phyloP scores from a whole-genome alignment of 805 yeast genomes.

The Monosporozyma solicola region DNA sequence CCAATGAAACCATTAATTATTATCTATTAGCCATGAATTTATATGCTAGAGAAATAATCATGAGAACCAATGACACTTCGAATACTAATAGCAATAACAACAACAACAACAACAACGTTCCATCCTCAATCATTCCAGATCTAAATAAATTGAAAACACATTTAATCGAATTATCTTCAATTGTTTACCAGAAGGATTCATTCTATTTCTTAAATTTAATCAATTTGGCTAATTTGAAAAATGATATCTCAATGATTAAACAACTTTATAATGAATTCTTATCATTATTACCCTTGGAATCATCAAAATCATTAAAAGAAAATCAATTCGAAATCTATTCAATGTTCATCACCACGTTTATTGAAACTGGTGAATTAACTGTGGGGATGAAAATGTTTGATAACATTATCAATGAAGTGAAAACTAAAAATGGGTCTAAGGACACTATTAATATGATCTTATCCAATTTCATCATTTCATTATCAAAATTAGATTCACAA shows the following conservation, averaged over 20 bases:
- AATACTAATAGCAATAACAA: slow-evolving; percentile 1
- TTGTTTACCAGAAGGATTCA: slow-evolving; percentile 19
- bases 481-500: slow-evolving; percentile 28
- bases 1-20: slow-evolving; percentile 37
- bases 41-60: slow-evolving; percentile 28
- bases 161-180: slow-evolving; percentile 12
- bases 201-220: slow-evolving; percentile 34
- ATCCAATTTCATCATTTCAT: slow-evolving; percentile 36
- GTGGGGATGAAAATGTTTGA: slow-evolving; percentile 52
- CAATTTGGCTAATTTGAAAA: slow-evolving; percentile 32
- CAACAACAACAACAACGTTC: no score
- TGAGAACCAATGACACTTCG: slow-evolving; percentile 18
- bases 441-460: slow-evolving; percentile 34
- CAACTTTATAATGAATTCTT: slow-evolving; percentile 34
- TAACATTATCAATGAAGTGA: slow-evolving; percentile 39
- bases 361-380: slow-evolving; percentile 40
- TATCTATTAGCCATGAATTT: slow-evolving; percentile 38
- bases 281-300: slow-evolving; percentile 8
- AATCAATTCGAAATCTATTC: slow-evolving; percentile 44
- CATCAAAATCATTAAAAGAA: slow-evolving; percentile 14
- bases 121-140: slow-evolving; percentile 4
- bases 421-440: slow-evolving; percentile 28
- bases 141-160: slow-evolving; percentile 3
- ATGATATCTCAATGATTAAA: slow-evolving; percentile 33
- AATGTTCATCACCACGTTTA: slow-evolving; percentile 42